A percentile compares a stretch with the other conserved stretches of the same genome.
phyloP scores from a whole-genome alignment of 257 asterid species.

The Nicotiana noctiflora region DNA sequence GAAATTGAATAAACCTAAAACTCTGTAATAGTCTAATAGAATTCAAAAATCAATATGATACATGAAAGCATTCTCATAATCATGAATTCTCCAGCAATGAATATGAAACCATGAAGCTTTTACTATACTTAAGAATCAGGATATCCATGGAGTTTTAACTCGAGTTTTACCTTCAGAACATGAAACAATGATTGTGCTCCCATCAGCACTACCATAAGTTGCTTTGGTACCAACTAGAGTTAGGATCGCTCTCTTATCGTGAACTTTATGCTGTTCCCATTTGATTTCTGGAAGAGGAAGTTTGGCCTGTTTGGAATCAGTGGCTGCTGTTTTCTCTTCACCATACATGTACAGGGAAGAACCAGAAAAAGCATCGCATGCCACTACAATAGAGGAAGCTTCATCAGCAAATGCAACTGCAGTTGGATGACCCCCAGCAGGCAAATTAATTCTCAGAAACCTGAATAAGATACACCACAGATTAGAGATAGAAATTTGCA shows the following conservation, averaged over 20 bases:
- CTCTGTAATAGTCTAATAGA: not conserved
- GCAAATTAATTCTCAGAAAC: slow-evolving; percentile 81
- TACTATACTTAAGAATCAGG: not conserved
- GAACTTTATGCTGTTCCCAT: slow-evolving; percentile 86
- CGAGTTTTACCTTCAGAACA: slow-evolving; percentile 80
- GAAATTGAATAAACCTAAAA: not conserved
- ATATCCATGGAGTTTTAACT: not conserved
- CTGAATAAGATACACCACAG: slow-evolving; percentile 24
- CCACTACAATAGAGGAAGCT: slow-evolving; percentile 71
- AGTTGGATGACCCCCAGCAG: slow-evolving; percentile 88
- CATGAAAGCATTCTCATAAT: not conserved
- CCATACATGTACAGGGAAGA: slow-evolving; percentile 89
- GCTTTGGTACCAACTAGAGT: slow-evolving; percentile 77
- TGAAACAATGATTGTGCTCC: slow-evolving; percentile 64
- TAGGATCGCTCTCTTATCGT: slow-evolving; percentile 62
- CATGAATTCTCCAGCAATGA: not conserved
- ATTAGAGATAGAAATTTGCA: slow-evolving; percentile 7
- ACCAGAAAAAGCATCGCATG: slow-evolving; percentile 64
- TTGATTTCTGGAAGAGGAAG: slow-evolving; percentile 88
- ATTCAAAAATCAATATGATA: not conserved
- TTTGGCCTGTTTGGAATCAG: slow-evolving; percentile 61
- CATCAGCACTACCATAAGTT: slow-evolving; percentile 89
- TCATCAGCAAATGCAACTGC: slow-evolving; percentile 75
- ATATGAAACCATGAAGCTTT: not conserved
- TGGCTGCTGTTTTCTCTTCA: slow-evolving; percentile 57